These are phyloP conservation scores for Neurospora sp. DNA, from an alignment of 495 filamentous ascomycete genomes.

Conservation along the genomic window DNA sequence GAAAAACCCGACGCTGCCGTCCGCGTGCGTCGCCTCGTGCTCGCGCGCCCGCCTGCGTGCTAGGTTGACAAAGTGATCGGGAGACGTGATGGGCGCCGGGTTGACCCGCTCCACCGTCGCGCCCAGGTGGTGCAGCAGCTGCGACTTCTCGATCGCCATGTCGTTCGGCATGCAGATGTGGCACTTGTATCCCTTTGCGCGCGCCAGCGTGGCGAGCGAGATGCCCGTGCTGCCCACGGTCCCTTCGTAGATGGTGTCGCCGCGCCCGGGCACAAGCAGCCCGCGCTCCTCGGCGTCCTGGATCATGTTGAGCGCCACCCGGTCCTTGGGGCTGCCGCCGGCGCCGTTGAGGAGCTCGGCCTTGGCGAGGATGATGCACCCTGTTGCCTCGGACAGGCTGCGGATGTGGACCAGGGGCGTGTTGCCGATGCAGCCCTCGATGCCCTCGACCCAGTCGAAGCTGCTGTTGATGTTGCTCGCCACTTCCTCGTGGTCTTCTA, in stretches of 20 bases:
- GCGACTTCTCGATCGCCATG: conserved; percentile 79
- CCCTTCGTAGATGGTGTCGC: conserved; percentile 94
- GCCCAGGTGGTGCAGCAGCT: conserved; percentile 80
- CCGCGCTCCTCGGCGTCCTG: conserved; percentile 70
- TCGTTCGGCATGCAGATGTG: conserved; percentile 98
- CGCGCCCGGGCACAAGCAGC: conserved; percentile 65
- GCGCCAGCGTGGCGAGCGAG: conserved; percentile 78
- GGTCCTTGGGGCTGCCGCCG: conserved; percentile 92
- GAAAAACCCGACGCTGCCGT: conserved; percentile 63
- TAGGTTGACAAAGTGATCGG: conserved; percentile 88
- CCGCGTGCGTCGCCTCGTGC: conserved; percentile 44
- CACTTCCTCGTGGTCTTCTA: conserved; percentile 41
- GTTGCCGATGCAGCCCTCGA: conserved; percentile 90
- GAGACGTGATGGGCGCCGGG: conserved; percentile 84
- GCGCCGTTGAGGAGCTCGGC: conserved; percentile 95
- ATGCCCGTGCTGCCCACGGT: conserved; percentile 93
- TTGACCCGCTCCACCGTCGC: conserved; percentile 81
- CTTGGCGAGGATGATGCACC: conserved; percentile 87
- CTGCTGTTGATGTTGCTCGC: conserved; percentile 6
- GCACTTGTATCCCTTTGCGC: conserved; percentile 80
- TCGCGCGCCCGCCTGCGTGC: conserved; percentile 66
- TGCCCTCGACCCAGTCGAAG: conserved; percentile 48
- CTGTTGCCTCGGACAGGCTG: conserved; percentile 81
- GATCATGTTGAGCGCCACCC: conserved; percentile 87
- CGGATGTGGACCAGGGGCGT: conserved; percentile 85